Conservation (phyloP, 176 grass and related monocot species). For the Triticum urartu region DNA sequence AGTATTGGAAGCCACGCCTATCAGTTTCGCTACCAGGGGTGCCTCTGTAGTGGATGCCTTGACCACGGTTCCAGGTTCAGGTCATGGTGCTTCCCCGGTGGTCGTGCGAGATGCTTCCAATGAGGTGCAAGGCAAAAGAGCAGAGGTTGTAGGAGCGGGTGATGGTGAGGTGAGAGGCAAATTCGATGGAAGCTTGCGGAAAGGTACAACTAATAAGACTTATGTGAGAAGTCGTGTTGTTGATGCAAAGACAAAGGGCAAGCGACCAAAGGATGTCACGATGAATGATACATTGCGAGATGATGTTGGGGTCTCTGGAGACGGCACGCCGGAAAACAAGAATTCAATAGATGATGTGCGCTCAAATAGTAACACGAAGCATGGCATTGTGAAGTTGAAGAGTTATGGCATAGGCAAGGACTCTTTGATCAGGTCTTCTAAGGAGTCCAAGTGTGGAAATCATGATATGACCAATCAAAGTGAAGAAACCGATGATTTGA, state of each 20-base stretch:
- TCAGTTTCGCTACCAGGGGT: not conserved
- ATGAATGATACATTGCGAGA: slow-evolving; percentile 15
- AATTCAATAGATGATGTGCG: not conserved
- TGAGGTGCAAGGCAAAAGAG: slow-evolving; percentile 11
- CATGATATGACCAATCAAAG: not conserved
- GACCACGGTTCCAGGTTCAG: not conserved
- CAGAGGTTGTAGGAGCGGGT: not conserved
- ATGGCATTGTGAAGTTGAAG: slow-evolving; percentile 19
- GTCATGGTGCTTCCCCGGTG: not conserved
- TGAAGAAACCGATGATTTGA: not conserved
- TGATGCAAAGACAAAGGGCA: slow-evolving; percentile 27
- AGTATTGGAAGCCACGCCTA: not conserved
- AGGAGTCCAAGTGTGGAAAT: slow-evolving; percentile 3
- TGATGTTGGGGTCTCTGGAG: not conserved
- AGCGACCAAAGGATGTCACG: not conserved
- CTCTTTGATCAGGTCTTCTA: not conserved
- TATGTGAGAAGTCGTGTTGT: not conserved
- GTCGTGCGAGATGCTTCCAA: not conserved
- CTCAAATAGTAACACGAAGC: slow-evolving; percentile 6
- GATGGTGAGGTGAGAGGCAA: slow-evolving; percentile 15
- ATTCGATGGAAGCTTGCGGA: not conserved
- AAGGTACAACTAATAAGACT: not conserved
- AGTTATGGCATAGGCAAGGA: not conserved
- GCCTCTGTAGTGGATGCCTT: slow-evolving; percentile 15
- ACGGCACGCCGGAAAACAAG: not conserved